A percentile compares a stretch with the other conserved stretches of the same genome.
These are phyloP conservation scores for Gymnopilus dilepis DNA, from an alignment of 768 basidiomycete genomes.

Conservation along the genomic window DNA sequence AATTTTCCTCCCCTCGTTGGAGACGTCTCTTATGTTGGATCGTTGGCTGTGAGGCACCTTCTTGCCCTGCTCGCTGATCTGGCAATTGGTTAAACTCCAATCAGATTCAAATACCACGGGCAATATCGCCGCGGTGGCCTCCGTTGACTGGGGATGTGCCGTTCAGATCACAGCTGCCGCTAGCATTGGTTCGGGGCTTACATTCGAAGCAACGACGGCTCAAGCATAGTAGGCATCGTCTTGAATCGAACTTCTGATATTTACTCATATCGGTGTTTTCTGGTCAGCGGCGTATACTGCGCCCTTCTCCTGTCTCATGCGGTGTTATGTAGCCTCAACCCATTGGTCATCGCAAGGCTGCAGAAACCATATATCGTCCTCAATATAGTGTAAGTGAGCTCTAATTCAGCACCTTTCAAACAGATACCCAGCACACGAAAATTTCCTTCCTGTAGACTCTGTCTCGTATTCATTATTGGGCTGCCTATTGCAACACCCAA, in stretches of 20 bases:
- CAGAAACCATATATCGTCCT: slow-evolving; percentile 69
- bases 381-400: slow-evolving; percentile 66
- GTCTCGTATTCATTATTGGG: slow-evolving; percentile 65
- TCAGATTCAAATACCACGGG: slow-evolving; percentile 49
- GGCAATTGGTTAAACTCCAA: background rate
- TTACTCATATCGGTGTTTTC: background rate
- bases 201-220: slow-evolving; percentile 42
- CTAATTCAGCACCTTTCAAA: too few relatives aligned
- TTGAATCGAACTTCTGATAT: background rate
- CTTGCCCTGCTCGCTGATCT: background rate
- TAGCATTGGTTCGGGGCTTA: slow-evolving; percentile 50
- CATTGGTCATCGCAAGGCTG: slow-evolving; percentile 61
- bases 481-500: slow-evolving; percentile 62
- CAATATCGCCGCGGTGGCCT: slow-evolving; percentile 51
- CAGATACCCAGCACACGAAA: too few relatives aligned
- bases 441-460: too few relatives aligned
- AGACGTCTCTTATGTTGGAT: slow-evolving; percentile 51
- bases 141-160: slow-evolving; percentile 65
- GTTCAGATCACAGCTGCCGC: slow-evolving; percentile 65
- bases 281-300: slow-evolving; percentile 59
- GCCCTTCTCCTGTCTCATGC: slow-evolving; percentile 64
- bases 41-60: slow-evolving; percentile 53
- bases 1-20: slow-evolving; percentile 40
- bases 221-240: slow-evolving; percentile 45
- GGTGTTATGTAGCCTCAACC: slow-evolving; percentile 63